Base-by-base conservation (phyloP, 179 eudicot species). In the Kewa caespitosa region DNA sequence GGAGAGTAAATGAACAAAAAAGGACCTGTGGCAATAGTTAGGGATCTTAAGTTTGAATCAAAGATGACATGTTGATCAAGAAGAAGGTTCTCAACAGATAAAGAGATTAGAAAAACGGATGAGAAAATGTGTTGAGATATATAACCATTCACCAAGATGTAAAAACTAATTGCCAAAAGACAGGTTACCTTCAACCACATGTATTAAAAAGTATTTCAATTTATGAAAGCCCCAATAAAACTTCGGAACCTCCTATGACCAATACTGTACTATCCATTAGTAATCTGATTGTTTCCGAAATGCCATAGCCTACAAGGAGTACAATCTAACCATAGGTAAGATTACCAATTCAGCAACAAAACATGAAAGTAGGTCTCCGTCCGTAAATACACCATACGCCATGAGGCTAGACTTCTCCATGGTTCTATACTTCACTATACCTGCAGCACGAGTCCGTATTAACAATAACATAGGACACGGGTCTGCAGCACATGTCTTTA, bases 1-100 rank as follows among this genome's bases (percentile, higher is more conserved):
- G 68, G 8, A 38, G 50, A 79, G 75, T 61, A 63, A 74, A 76
- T 62, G 82, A 34, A 71, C 33, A 60, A 23, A 76, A 41, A 46
- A 78, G 25, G 73, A 78, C 69, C 67, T 68, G 38, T 28, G 39
- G 36, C 17, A 14, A 43, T 50, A n/a, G n/a, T n/a, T n/a, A n/a
- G 37, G 52, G 70, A 63, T 38, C 46, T 63, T 62, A 31, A 71
- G 8, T 28, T 77, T 7, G 39, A 28, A 34, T 77, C 27, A 32
- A 62, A 13, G 23, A 76, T 50, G 52, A 59, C n/a, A 69, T 38
- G 5, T 32, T 59, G n/a, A 8, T 60, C 57, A n/a, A 15, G 54
- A 41, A 57, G 25, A 34, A 55, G 48, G 55, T 55, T 30, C 39
- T 41, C 57, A 59, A 25, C 23, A 55, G 57, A 50, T 4, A 50